Base-by-base conservation (phyloP, 345 rosid genomes). In the Firmiana major region DNA sequence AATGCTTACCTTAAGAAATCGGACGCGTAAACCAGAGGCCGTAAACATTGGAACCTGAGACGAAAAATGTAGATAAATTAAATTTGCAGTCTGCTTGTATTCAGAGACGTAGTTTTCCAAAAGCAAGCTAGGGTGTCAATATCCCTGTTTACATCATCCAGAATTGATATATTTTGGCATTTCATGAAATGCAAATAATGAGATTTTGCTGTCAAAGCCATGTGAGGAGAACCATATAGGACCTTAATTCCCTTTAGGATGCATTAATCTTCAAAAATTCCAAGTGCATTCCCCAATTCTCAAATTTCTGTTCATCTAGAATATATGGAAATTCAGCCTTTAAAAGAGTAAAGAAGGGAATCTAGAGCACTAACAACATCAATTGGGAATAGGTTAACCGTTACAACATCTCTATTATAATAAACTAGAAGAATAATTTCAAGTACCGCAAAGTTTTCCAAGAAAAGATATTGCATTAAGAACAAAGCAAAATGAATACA, bases 1-100 rank as follows among this genome's bases (percentile, higher is more conserved):
- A 58, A 58, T 46, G 28, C 5, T 16, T 75, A 97, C 97, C 98
- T 97, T 97, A 31, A 94, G 97, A 79, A 94, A 97, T 53, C 99
- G 95, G 74, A 97, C 99, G 1, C 98, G 94, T 84, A 97, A 79
- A 78, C 99, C 98, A 63, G 98, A 97, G 79, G 99, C 97, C 36
- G 99, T 97, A 73, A 97, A 97, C 98, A 97, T 97, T 46, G 98
- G 99, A 79, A 97, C 98, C 98, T 96, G 90, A 59, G 82, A 63
- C 8, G 64, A 38, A 17, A 51, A 45, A 55, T 1, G 13, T 0
- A 1, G 42, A 65, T 55, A 22, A 15, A 24, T 66, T 54, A 40
- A 7, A 28, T 21, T 34, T 49, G 24, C 17, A 34, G 34, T 51
- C 31, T 1, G 0, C 36, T 62, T 11, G 6, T 13, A 22, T 53